phyloP scores from a whole-genome alignment of 1,284 basidiomycete genomes.

The Chalciporus sp. region DNA sequence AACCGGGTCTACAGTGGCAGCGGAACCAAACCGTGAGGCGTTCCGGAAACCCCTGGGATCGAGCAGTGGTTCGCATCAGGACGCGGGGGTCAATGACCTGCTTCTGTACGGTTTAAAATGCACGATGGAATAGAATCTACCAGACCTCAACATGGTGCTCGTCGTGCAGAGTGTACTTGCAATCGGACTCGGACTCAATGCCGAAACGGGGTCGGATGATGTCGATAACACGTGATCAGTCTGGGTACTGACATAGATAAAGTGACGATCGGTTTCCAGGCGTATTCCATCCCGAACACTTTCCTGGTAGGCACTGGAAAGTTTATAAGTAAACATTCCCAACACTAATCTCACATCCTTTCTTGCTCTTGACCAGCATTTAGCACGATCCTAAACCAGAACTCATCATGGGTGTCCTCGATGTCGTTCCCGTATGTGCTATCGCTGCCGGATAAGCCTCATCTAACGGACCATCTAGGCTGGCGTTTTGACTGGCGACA shows the following conservation, averaged over 20 bases:
- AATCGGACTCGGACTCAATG: neutral
- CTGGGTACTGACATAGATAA: neutral
- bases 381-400: slow-evolving; percentile 7
- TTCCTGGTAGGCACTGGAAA: neutral
- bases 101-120: neutral
- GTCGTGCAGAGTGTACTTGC: neutral
- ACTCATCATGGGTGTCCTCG: slow-evolving; percentile 53
- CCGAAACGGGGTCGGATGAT: neutral
- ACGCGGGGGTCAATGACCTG: neutral
- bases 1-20: slow-evolving; percentile 30
- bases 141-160: too few relatives aligned
- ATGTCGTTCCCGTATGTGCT: slow-evolving; percentile 56
- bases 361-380: slow-evolving; percentile 12
- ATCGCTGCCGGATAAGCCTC: neutral
- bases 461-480: slow-evolving; percentile 45
- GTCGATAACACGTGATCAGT: neutral
- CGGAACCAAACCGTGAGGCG: neutral
- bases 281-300: neutral
- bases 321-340: slow-evolving; percentile 1
- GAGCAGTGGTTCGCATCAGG: too few relatives aligned
- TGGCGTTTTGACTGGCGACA: slow-evolving; percentile 74
- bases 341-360: neutral
- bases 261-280: neutral
- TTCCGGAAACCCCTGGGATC: neutral
- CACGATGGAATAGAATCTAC: too few relatives aligned